These are phyloP conservation scores for Ganoderma meredithae DNA, from an alignment of 1,284 basidiomycete genomes.

Conservation along the genomic window DNA sequence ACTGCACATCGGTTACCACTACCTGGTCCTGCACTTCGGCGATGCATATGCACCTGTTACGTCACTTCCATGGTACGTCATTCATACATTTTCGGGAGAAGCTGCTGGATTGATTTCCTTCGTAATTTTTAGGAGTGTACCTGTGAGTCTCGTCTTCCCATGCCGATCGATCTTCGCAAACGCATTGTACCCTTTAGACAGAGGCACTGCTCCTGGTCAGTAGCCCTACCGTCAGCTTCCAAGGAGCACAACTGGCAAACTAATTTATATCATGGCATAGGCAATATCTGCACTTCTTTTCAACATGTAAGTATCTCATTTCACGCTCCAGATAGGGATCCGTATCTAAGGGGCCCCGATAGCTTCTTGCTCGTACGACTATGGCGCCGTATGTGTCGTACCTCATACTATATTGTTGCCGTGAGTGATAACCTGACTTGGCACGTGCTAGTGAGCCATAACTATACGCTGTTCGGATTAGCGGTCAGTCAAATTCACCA, in stretches of 20 bases:
- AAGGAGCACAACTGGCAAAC: neutral
- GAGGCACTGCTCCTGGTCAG: neutral
- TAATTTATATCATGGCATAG: neutral
- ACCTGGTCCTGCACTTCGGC: slow-evolving; percentile 9
- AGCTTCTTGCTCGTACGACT: neutral
- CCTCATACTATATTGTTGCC: neutral
- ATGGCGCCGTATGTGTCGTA: neutral
- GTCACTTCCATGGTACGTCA: slow-evolving; percentile 10
- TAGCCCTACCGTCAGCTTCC: neutral
- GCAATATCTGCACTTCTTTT: neutral
- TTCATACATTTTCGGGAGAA: neutral
- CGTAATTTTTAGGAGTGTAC: neutral
- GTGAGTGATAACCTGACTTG: neutral
- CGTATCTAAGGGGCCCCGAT: neutral
- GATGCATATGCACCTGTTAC: neutral
- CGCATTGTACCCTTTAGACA: neutral
- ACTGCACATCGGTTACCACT: slow-evolving; percentile 8
- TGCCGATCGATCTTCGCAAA: neutral
- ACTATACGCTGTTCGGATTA: neutral
- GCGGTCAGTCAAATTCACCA: neutral
- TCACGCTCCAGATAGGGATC: neutral
- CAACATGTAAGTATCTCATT: neutral
- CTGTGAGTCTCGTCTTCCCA: neutral
- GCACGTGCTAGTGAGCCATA: neutral
- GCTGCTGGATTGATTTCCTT: neutral